Base-by-base conservation (phyloP, 108 stramenopile species). In the Nitzschia palea region DNA sequence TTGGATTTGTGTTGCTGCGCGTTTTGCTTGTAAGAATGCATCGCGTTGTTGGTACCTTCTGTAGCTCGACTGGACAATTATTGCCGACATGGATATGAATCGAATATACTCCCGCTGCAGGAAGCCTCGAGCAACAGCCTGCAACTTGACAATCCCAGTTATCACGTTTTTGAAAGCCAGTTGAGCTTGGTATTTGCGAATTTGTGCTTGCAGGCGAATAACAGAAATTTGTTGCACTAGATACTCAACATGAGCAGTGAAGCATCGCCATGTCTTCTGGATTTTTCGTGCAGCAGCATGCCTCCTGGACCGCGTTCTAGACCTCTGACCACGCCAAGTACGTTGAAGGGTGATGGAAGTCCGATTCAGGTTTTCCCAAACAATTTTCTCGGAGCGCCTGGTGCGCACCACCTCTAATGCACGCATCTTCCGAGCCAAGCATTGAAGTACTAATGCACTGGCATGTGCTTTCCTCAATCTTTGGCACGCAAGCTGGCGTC, bases 211-310 rank as follows among this genome's bases (percentile, higher is more conserved):
- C 44, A 87, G 72, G 52, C 60, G 57, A 27, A 89, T 80, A 9
- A 68, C 44, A 5, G 71, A 60, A 27, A 89, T 43, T 5, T 85
- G 45, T 23, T 65, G 34, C 12, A 83, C 36, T 18, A 86, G 67
- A 61, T 63, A 86, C 28, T 84, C 78, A 37, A 86, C 78, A 36
- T 89, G 78, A 33, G 60, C 73, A 31, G 37, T 51, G 45, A 79
- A 83, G 42, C 87, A 85, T 57, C 87, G 67, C 84, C 84, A 89
- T 5, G 83, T 79, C 53, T 82, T 82, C 55, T 78, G 78, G 44
- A 78, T 84, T 60, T 64, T 84, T 1, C 75, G 30, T 4, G 88
- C 78, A n/a, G 83, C 68, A 15, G 55, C 44, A 8, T 45, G 32
- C 25, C 67, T 55, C 53, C 51, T 44, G n/a, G 68, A 68, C 23